Evolutionary conservation across 768 basidiomycete genomes (phyloP).

Genomic region (Austroboletus eburneus): DNA sequence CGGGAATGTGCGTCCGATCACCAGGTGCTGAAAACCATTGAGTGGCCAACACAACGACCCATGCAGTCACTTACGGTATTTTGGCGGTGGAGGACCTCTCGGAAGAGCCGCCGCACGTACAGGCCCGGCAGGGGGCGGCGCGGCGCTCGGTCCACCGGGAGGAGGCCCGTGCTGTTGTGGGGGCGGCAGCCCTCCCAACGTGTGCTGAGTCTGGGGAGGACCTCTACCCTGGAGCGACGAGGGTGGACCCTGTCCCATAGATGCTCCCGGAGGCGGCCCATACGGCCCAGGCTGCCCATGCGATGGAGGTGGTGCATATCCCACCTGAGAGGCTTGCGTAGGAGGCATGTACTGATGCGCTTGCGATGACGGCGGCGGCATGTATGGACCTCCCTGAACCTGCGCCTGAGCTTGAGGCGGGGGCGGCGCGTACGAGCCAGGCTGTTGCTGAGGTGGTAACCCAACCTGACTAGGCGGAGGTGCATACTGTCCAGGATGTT

Average conservation of each 20-base stretch:
- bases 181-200: slow-evolving; percentile 22
- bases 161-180: slow-evolving; percentile 31
- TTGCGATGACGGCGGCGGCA: too few species aligned
- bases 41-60: neutral
- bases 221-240: slow-evolving; percentile 31
- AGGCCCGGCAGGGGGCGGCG: slow-evolving; percentile 11
- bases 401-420: slow-evolving; percentile 25
- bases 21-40: slow-evolving; percentile 59
- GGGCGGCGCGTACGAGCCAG: slow-evolving; percentile 23
- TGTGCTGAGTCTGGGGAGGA: slow-evolving; percentile 25
- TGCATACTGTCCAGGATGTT: slow-evolving; percentile 28
- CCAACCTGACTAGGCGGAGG: slow-evolving; percentile 14
- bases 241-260: slow-evolving; percentile 18
- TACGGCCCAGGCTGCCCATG: slow-evolving; percentile 20
- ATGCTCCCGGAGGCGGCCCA: slow-evolving; percentile 29
- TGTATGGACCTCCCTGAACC: slow-evolving; percentile 7
- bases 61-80: slow-evolving; percentile 49
- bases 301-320: slow-evolving; percentile 18
- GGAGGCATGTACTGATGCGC: too few species aligned
- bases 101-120: slow-evolving; percentile 31
- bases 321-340: slow-evolving; percentile 21
- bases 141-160: slow-evolving; percentile 22
- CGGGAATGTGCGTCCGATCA: slow-evolving; percentile 89
- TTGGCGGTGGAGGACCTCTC: slow-evolving; percentile 42
- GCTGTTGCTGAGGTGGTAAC: slow-evolving; percentile 16